Evolutionary conservation across 306 rosid genomes (phyloP).

Genomic region (Medicago arabica): DNA sequence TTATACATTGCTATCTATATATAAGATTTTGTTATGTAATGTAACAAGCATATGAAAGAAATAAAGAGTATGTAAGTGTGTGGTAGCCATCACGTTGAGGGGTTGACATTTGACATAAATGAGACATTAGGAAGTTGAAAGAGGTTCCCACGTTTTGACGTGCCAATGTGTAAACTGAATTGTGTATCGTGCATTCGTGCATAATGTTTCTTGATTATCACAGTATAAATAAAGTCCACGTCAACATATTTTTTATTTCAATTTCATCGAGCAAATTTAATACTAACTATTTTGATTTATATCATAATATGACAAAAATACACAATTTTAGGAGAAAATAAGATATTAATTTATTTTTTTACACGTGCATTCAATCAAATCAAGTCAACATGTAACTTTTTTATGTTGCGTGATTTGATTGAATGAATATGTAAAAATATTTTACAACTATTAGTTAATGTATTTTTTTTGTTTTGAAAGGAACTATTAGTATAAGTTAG

Average conservation of each 20-base stretch:
- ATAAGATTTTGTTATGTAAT: slow-evolving; percentile 7
- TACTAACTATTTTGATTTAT: neutral
- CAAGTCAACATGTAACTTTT: too few species aligned
- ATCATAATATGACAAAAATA: neutral
- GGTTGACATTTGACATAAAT: too few species aligned
- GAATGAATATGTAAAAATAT: too few species aligned
- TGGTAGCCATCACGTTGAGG: slow-evolving; percentile 71
- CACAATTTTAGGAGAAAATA: neutral
- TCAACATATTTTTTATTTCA: too few species aligned
- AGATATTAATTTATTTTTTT: too few species aligned
- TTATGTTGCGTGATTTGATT: too few species aligned
- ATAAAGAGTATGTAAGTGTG: neutral
- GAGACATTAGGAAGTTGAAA: slow-evolving; percentile 43
- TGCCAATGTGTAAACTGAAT: slow-evolving; percentile 35
- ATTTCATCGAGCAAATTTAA: neutral
- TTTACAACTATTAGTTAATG: too few species aligned
- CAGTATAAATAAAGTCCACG: neutral
- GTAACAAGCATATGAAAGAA: slow-evolving; percentile 3
- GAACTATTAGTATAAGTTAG: too few species aligned
- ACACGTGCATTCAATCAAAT: too few species aligned
- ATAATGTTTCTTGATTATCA: neutral
- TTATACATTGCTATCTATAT: neutral
- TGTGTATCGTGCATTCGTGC: too few species aligned
- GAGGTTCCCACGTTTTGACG: slow-evolving; percentile 70
- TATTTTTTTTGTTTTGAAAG: too few species aligned